Conservation (phyloP, 1,284 basidiomycete genomes). For the Moesziomyces antarcticus region DNA sequence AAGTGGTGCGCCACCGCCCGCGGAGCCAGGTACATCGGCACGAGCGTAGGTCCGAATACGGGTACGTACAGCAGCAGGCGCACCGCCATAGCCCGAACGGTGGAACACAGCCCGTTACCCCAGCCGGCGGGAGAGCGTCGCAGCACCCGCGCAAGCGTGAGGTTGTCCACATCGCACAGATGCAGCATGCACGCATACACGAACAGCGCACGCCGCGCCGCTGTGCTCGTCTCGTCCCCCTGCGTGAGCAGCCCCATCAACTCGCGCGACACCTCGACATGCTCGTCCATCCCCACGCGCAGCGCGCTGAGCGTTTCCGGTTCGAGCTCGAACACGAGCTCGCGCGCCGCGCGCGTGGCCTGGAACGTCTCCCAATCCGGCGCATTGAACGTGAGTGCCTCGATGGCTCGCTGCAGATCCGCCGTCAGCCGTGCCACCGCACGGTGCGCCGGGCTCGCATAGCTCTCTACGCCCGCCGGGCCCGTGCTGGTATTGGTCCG, state of each 20-base stretch:
- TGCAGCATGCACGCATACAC: constrained; percentile 22
- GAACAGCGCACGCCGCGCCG: constrained; percentile 24
- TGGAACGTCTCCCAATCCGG: constrained; percentile 91
- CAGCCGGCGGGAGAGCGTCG: not conserved
- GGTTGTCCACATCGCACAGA: constrained; percentile 19
- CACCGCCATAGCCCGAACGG: constrained; percentile 12
- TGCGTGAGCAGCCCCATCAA: constrained; percentile 26
- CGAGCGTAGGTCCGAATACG: constrained; percentile 23
- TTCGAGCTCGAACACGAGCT: constrained; percentile 78
- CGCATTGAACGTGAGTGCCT: constrained; percentile 85
- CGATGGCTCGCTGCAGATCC: constrained; percentile 77
- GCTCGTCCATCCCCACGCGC: constrained; percentile 1
- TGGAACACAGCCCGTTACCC: not conserved
- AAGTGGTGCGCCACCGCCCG: constrained; percentile 30
- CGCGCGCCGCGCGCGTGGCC: constrained; percentile 85
- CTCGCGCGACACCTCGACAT: constrained; percentile 24
- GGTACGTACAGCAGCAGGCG: constrained; percentile 30
- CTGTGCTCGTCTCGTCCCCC: constrained; percentile 1
- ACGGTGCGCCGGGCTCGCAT: constrained; percentile 71
- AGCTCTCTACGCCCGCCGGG: constrained; percentile 1
- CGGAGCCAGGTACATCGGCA: constrained; percentile 40
- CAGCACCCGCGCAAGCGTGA: constrained; percentile 11
- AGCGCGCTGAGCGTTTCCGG: not conserved
- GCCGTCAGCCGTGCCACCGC: constrained; percentile 89
- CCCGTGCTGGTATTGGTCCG: constrained; percentile 10